A percentile compares a stretch with the other conserved stretches of the same genome.
phyloP scores from a whole-genome alignment of 208 protist genomes.

The Porcisia deanei region DNA sequence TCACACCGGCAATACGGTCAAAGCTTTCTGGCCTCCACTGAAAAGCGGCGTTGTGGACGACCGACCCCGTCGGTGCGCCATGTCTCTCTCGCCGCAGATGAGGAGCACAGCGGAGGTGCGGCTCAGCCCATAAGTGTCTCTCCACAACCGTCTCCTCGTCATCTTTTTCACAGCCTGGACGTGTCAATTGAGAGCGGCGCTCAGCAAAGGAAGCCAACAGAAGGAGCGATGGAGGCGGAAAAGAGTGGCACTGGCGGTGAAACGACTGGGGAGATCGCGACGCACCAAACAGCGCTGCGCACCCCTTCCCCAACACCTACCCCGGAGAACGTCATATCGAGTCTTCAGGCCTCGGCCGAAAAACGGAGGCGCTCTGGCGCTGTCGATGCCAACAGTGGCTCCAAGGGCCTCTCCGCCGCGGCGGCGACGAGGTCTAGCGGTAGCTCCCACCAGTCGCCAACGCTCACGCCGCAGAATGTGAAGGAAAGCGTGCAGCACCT shows the following conservation, averaged over 20 bases:
- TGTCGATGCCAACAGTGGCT: neutral
- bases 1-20: constrained; percentile 31
- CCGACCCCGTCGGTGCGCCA: constrained; percentile 23
- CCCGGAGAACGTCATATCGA: constrained; percentile 31
- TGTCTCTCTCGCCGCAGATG: neutral
- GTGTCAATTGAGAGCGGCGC: constrained; percentile 26
- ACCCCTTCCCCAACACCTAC: constrained; percentile 39
- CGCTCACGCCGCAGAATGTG: constrained; percentile 42
- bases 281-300: neutral
- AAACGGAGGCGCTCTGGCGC: constrained; percentile 32
- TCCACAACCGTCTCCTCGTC: constrained; percentile 29
- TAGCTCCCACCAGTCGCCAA: constrained; percentile 25
- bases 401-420: neutral
- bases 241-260: neutral
- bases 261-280: neutral
- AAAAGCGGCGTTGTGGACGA: constrained; percentile 32
- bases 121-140: constrained; percentile 20
- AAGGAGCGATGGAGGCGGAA: neutral
- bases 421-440: neutral
- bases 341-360: constrained; percentile 41
- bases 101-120: neutral
- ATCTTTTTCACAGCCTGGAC: constrained; percentile 35
- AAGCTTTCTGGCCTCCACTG: constrained; percentile 37
- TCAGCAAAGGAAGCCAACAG: constrained; percentile 21
- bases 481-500: constrained; percentile 39